phyloP scores from a whole-genome alignment of 169 alveolate genomes.

The Babesia caballi region DNA sequence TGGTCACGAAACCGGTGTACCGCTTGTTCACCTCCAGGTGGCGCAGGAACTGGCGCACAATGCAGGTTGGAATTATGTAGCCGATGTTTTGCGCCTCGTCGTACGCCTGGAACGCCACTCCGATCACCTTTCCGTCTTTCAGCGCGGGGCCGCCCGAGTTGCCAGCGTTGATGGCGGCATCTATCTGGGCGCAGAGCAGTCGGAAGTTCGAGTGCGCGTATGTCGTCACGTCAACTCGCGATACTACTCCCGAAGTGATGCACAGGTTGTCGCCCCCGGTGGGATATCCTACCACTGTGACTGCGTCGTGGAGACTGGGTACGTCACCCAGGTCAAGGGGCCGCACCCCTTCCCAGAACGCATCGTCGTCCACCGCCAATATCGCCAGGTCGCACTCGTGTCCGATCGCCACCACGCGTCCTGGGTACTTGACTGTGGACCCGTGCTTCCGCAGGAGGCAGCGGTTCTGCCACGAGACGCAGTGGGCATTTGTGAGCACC shows the following conservation, averaged over 20 bases:
- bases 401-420: conserved; percentile 69
- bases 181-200: conserved; percentile 83
- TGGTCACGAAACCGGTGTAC: conserved; percentile 77
- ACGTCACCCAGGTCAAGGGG: conserved; percentile 78
- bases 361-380: conserved; percentile 74
- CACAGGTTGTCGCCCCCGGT: conserved; percentile 87
- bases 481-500: conserved; percentile 83
- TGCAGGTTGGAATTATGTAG: conserved; percentile 77
- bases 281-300: conserved; percentile 85
- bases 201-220: conserved; percentile 64
- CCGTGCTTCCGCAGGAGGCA: conserved; percentile 80
- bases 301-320: conserved; percentile 79
- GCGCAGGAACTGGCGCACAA: conserved; percentile 69
- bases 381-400: conserved; percentile 85
- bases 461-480: conserved; percentile 80
- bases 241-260: conserved; percentile 85
- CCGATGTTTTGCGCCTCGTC: conserved; percentile 82
- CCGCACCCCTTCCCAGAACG: conserved; percentile 72
- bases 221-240: conserved; percentile 80
- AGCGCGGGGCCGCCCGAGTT: conserved; percentile 86
- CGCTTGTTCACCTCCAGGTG: conserved; percentile 56
- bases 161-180: conserved; percentile 88
- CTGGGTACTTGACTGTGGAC: conserved; percentile 69
- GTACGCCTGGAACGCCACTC: conserved; percentile 83
- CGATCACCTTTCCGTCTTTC: conserved; percentile 80